These are phyloP conservation scores for Vitis hybrid DNA, from an alignment of 177 flowering plant species.

Conservation along the genomic window DNA sequence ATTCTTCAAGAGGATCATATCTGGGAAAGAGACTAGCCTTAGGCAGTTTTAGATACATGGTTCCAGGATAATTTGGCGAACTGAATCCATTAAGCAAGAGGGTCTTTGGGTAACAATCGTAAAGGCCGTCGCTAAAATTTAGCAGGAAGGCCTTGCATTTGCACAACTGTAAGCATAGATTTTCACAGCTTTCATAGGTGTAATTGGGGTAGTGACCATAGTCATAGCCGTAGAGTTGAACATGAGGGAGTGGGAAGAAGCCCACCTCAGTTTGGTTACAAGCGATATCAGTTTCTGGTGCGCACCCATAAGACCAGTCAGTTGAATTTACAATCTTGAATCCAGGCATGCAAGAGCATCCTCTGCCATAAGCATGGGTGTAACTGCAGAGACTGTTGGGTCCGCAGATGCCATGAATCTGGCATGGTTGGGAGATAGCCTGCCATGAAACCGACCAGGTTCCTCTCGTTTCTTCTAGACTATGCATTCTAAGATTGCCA, in stretches of 20 bases:
- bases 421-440: neutral
- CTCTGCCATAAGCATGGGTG: neutral
- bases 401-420: conserved; percentile 6
- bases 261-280: neutral
- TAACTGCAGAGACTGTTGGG: conserved; percentile 10
- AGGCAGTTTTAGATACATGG: conserved; percentile 10
- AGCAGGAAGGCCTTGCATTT: conserved; percentile 7
- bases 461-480: neutral
- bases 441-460: conserved; percentile 4
- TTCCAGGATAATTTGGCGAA: neutral
- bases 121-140: neutral
- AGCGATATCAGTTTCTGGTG: too few species aligned
- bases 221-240: conserved; percentile 17
- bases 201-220: neutral
- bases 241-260: conserved; percentile 6
- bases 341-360: conserved; percentile 11
- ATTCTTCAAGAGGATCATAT: neutral
- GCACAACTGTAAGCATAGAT: neutral
- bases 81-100: conserved; percentile 12
- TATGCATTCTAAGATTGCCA: neutral
- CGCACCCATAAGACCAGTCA: too few species aligned
- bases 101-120: conserved; percentile 15
- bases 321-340: too few species aligned
- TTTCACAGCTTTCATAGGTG: conserved; percentile 5
- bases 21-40: neutral